Conservation (phyloP, 2,329 filamentous ascomycete species). For the Penicillium polonicum region DNA sequence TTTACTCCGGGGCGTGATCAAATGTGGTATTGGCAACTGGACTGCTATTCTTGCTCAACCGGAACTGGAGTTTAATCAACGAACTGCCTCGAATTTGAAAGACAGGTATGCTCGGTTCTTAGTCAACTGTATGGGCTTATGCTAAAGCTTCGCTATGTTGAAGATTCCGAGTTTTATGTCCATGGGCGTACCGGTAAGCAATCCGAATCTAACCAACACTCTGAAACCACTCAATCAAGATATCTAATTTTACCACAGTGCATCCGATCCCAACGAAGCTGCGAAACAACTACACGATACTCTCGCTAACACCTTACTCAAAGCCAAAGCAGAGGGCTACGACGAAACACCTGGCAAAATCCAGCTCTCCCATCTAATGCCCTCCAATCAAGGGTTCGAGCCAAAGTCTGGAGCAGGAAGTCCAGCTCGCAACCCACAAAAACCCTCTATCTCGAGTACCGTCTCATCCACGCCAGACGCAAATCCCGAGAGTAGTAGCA, state of each 20-base stretch:
- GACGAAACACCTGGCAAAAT: constrained; percentile 26
- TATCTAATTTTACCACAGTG: constrained; percentile 16
- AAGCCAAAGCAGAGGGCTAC: constrained; percentile 30
- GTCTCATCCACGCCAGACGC: constrained; percentile 19
- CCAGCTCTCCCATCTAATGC: constrained; percentile 27
- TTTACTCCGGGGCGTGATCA: constrained; percentile 58
- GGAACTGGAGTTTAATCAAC: constrained; percentile 57
- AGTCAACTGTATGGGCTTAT: constrained; percentile 2
- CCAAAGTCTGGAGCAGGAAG: constrained; percentile 14
- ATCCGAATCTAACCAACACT: not conserved
- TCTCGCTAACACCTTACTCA: constrained; percentile 34
- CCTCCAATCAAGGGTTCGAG: constrained; percentile 17
- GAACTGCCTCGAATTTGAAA: constrained; percentile 63
- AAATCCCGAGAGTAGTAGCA: constrained; percentile 13
- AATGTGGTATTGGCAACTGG: constrained; percentile 64
- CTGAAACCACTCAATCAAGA: not conserved
- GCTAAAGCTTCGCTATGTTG: constrained; percentile 22
- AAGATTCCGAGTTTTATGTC: constrained; percentile 56
- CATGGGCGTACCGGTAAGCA: constrained; percentile 45
- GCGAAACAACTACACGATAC: constrained; percentile 38
- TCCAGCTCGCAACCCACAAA: constrained; percentile 16
- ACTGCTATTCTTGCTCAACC: constrained; percentile 59
- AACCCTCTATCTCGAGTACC: constrained; percentile 20
- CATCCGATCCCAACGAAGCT: constrained; percentile 39
- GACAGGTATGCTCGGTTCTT: constrained; percentile 47